A percentile compares a stretch with the other conserved stretches of the same genome.
phyloP scores from a whole-genome alignment of 2,329 filamentous ascomycete genomes.

The Venturiaceae sp. region DNA sequence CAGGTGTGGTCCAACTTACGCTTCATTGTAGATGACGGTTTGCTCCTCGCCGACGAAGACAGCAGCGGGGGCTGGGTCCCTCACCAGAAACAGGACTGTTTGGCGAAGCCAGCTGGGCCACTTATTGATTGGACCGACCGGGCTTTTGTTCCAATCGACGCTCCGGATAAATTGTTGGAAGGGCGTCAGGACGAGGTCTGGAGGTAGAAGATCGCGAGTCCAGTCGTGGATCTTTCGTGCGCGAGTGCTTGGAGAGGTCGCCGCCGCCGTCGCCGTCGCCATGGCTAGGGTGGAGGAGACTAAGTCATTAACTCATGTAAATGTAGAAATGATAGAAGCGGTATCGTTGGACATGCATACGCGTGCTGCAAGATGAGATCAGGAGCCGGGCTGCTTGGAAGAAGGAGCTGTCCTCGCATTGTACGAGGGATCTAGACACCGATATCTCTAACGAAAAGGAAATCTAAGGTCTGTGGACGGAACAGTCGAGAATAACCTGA shows the following conservation, averaged over 20 bases:
- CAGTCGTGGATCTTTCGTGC: constrained; percentile 5
- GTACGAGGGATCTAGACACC: no score
- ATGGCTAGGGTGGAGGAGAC: no score
- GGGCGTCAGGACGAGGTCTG: neutral
- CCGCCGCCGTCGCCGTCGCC: no score
- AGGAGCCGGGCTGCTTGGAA: no score
- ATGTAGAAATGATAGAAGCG: neutral
- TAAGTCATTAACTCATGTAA: neutral
- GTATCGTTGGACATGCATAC: no score
- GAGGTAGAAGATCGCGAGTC: constrained; percentile 6
- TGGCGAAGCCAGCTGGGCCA: constrained; percentile 6
- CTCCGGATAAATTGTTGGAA: constrained; percentile 4
- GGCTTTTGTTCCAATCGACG: constrained; percentile 2
- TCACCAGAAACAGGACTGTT: constrained; percentile 1
- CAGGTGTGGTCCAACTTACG: neutral
- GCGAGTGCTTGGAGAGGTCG: no score
- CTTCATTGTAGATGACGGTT: neutral
- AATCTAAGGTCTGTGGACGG: no score
- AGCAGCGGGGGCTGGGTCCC: constrained; percentile 1
- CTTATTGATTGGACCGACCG: constrained; percentile 4
- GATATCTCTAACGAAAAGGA: no score
- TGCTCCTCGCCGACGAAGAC: neutral
- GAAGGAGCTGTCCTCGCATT: neutral
- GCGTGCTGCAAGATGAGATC: no score
- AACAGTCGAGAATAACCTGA: no score